Percentiles rank a stretch among this genome's conserved stretches.
Conservation (phyloP, 2,329 filamentous ascomycete species). For the Shiraia bambusicola region DNA sequence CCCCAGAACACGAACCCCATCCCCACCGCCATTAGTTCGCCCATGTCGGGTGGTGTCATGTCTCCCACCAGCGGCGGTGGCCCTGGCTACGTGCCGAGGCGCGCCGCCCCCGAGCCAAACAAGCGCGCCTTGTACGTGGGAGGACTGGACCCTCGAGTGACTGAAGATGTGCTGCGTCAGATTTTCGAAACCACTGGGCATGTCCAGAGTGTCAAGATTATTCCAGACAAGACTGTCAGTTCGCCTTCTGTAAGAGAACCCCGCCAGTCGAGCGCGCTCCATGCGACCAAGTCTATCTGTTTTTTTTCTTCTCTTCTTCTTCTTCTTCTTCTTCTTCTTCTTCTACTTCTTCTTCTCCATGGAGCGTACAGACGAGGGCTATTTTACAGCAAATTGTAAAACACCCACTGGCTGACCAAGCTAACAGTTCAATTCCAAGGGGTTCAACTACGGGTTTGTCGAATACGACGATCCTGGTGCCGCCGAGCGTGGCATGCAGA, state of each 20-base stretch:
- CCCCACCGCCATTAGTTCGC: conserved; percentile 87
- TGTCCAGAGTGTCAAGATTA: conserved; percentile 98
- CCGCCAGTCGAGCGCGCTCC: conserved; percentile 11
- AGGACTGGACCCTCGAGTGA: conserved; percentile 90
- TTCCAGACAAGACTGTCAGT: conserved; percentile 97
- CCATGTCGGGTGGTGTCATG: conserved; percentile 76
- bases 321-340: neutral
- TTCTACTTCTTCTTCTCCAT: conserved; percentile 2
- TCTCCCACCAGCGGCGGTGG: conserved; percentile 75
- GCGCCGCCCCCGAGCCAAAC: conserved; percentile 95
- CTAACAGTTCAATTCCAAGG: conserved; percentile 58
- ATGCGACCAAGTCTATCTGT: too few species aligned
- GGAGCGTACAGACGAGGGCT: conserved; percentile 6
- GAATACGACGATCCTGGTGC: conserved; percentile 98
- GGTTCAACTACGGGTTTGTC: conserved; percentile 98
- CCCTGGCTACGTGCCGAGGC: conserved; percentile 69
- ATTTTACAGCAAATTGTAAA: conserved; percentile 10
- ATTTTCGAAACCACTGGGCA: conserved; percentile 99
- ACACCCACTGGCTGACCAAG: conserved; percentile 9
- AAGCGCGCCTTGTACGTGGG: conserved; percentile 97
- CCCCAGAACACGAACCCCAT: conserved; percentile 96
- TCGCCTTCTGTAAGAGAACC: conserved; percentile 37
- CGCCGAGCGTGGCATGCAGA: conserved; percentile 95
- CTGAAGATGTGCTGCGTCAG: conserved; percentile 92
- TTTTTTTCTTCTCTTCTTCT: neutral